phyloP scores from a whole-genome alignment of 2,329 filamentous ascomycete species.

The Microcera coccophila region DNA sequence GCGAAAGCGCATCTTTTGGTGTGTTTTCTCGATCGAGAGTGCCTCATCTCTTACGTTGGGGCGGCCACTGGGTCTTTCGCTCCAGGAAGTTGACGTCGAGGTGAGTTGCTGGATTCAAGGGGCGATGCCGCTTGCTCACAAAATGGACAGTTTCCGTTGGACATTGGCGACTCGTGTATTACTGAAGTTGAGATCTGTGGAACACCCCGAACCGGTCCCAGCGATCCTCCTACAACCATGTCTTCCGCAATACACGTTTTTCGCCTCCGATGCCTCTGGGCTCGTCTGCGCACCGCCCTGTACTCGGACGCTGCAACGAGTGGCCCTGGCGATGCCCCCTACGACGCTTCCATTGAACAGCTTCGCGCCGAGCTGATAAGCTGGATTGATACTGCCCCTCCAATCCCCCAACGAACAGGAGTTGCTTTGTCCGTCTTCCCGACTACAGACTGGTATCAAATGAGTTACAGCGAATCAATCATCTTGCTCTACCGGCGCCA shows the following conservation, averaged over 20 bases:
- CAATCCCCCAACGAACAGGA: background rate
- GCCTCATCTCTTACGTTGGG: constrained; percentile 5
- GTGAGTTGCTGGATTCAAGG: background rate
- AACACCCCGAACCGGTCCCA: background rate
- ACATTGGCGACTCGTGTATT: constrained; percentile 1
- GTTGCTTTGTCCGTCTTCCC: background rate
- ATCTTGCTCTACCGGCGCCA: constrained; percentile 22
- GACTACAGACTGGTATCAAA: background rate
- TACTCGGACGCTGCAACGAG: too few relatives aligned
- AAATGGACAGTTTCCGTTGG: background rate
- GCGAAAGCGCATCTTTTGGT: constrained; percentile 10
- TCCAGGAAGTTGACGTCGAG: constrained; percentile 1
- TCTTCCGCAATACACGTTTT: background rate
- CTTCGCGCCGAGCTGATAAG: constrained; percentile 1
- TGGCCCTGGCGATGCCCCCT: too few relatives aligned
- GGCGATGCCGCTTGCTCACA: background rate
- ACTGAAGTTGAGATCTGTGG: background rate
- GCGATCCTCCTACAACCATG: background rate
- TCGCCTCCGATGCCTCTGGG: background rate
- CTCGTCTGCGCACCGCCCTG: constrained; percentile 4
- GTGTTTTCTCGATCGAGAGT: constrained; percentile 6
- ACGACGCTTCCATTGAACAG: too few relatives aligned
- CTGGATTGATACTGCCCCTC: constrained; percentile 1
- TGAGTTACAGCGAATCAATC: constrained; percentile 10
- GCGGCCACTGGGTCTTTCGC: background rate